Conservation (phyloP, 2,329 filamentous ascomycete genomes). For the Colletotrichum salicis region DNA sequence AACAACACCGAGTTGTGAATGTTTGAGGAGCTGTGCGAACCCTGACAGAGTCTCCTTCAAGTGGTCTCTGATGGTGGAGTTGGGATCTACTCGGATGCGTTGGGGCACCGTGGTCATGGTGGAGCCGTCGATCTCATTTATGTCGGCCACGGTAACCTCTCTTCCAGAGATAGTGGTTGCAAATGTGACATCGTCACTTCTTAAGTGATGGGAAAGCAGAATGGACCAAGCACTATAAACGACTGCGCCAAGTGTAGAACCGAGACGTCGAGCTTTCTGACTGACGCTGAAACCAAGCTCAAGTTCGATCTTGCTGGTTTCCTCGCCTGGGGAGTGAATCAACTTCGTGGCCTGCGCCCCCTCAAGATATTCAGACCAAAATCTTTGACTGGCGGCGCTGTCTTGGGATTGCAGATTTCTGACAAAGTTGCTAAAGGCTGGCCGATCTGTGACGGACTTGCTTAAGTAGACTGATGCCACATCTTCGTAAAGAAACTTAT, state of each 20-base stretch:
- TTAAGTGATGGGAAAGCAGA: constrained; percentile 35
- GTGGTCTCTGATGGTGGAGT: constrained; percentile 40
- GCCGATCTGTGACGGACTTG: background rate
- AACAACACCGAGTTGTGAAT: constrained; percentile 42
- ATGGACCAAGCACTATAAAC: constrained; percentile 37
- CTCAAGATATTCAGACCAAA: constrained; percentile 1
- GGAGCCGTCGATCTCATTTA: constrained; percentile 57
- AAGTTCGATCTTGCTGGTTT: background rate
- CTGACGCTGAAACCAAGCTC: constrained; percentile 5
- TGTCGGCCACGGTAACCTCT: constrained; percentile 55
- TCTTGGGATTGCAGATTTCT: background rate
- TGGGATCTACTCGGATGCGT: constrained; percentile 37
- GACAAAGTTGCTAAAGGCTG: constrained; percentile 29
- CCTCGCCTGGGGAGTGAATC: background rate
- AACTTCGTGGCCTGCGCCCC: background rate
- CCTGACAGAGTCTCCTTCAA: constrained; percentile 32
- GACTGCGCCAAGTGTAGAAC: constrained; percentile 10
- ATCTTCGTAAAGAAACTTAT: constrained; percentile 43
- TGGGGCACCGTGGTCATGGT: constrained; percentile 49
- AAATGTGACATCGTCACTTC: constrained; percentile 51
- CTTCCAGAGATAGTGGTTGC: constrained; percentile 52
- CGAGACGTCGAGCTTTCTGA: background rate
- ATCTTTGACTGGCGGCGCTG: background rate
- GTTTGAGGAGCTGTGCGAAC: constrained; percentile 35
- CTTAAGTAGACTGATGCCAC: constrained; percentile 21